phyloP scores from a whole-genome alignment of 768 basidiomycete genomes.

The Astraeus odoratus region DNA sequence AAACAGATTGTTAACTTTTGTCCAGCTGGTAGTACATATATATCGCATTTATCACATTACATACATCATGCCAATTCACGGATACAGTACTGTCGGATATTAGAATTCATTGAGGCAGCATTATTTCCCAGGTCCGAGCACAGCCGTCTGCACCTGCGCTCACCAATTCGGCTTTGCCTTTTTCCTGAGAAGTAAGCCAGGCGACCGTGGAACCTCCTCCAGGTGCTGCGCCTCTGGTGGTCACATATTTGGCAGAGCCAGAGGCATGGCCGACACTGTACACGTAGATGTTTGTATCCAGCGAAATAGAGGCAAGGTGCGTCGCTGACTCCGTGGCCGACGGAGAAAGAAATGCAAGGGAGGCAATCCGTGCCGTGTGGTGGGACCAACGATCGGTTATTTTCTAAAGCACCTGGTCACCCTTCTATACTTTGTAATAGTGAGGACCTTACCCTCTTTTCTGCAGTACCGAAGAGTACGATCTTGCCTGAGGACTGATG shows the following conservation, averaged over 20 bases:
- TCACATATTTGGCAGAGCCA: slow-evolving; percentile 53
- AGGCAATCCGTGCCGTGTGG: slow-evolving; percentile 77
- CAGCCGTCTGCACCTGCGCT: slow-evolving; percentile 80
- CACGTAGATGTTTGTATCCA: slow-evolving; percentile 90
- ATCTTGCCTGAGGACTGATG: slow-evolving; percentile 75
- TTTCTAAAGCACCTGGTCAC: slow-evolving; percentile 30
- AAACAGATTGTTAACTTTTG: too few relatives aligned
- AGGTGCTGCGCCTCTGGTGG: slow-evolving; percentile 80
- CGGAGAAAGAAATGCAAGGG: slow-evolving; percentile 35
- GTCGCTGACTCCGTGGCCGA: slow-evolving; percentile 41
- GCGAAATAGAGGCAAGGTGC: slow-evolving; percentile 79
- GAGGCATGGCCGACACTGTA: slow-evolving; percentile 61
- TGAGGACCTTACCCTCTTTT: slow-evolving; percentile 45
- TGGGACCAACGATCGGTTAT: slow-evolving; percentile 78
- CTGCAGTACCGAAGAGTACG: slow-evolving; percentile 62
- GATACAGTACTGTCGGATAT: not conserved
- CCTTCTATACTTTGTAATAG: not conserved
- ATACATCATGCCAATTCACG: not conserved
- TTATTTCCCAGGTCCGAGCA: slow-evolving; percentile 64
- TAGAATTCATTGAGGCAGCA: slow-evolving; percentile 17
- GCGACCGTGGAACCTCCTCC: slow-evolving; percentile 78
- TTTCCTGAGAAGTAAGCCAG: slow-evolving; percentile 47
- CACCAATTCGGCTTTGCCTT: slow-evolving; percentile 48
- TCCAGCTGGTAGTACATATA: too few relatives aligned
- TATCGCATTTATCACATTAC: not conserved